phyloP scores from a whole-genome alignment of 768 basidiomycete genomes.

The Lactifluus echinatus region DNA sequence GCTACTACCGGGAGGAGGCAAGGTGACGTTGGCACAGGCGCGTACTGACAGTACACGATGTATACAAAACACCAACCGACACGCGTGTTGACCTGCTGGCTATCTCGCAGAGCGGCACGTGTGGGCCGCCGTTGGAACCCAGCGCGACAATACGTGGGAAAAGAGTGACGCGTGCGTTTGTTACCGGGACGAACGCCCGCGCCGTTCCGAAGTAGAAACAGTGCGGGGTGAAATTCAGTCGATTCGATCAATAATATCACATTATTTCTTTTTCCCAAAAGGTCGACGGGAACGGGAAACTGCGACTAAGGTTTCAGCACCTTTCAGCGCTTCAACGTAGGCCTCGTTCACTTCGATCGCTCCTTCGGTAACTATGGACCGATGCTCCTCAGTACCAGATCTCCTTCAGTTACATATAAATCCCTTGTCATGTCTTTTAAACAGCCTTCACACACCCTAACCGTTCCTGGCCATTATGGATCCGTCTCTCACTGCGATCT shows the following conservation, averaged over 20 bases:
- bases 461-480: background rate
- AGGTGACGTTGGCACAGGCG: constrained; percentile 4
- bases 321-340: constrained; percentile 1
- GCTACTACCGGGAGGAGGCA: background rate
- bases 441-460: background rate
- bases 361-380: constrained; percentile 13
- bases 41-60: too few species aligned
- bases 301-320: background rate
- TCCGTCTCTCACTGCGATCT: constrained; percentile 5
- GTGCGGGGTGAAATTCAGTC: background rate
- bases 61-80: too few species aligned
- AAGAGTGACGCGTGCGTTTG: background rate
- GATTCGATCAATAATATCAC: background rate
- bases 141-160: constrained; percentile 8
- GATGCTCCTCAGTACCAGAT: background rate
- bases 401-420: constrained; percentile 13
- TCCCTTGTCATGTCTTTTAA: background rate
- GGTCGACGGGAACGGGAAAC: background rate
- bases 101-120: background rate
- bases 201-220: too few species aligned
- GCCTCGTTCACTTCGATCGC: background rate
- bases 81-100: background rate
- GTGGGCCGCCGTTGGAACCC: background rate
- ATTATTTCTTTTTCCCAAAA: background rate
- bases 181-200: background rate